Percentiles rank a stretch among this genome's conserved stretches.
These are phyloP conservation scores for Choanephora cucurbitarum DNA, from an alignment of 371 early-diverging fungal genomes.

Conservation along the genomic window DNA sequence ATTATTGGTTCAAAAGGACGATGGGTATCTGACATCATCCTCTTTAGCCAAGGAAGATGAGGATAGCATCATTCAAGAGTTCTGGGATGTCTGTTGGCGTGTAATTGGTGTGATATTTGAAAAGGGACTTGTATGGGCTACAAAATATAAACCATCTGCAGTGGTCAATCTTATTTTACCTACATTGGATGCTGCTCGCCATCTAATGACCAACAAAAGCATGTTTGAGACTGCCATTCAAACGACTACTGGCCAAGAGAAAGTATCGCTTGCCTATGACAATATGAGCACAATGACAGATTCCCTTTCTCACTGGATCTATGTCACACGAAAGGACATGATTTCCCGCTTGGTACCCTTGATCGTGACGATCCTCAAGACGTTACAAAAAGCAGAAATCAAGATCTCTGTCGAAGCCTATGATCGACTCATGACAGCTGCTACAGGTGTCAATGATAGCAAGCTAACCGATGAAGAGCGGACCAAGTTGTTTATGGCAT, in stretches of 20 bases:
- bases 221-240: slow-evolving; percentile 26
- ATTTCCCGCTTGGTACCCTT: slow-evolving; percentile 39
- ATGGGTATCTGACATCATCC: slow-evolving; percentile 11
- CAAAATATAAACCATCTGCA: slow-evolving; percentile 28
- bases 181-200: slow-evolving; percentile 29
- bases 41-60: slow-evolving; percentile 19
- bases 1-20: slow-evolving; percentile 3
- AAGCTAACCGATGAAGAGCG: slow-evolving; percentile 28
- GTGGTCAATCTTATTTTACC: slow-evolving; percentile 35
- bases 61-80: slow-evolving; percentile 21
- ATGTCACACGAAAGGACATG: slow-evolving; percentile 41
- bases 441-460: slow-evolving; percentile 37
- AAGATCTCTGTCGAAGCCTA: slow-evolving; percentile 41
- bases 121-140: slow-evolving; percentile 38
- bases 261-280: slow-evolving; percentile 5
- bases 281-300: slow-evolving; percentile 24
- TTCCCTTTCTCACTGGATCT: slow-evolving; percentile 49
- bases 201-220: slow-evolving; percentile 25
- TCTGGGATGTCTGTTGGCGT: slow-evolving; percentile 46
- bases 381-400: slow-evolving; percentile 26
- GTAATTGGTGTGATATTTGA: slow-evolving; percentile 28
- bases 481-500: slow-evolving; percentile 30
- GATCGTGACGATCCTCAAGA: slow-evolving; percentile 21
- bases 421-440: slow-evolving; percentile 42
- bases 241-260: neutral